A percentile compares a stretch with the other conserved stretches of the same genome.
These are phyloP conservation scores for Scedosporium aurantiacum DNA, from an alignment of 2,329 filamentous ascomycete species.

Conservation along the genomic window DNA sequence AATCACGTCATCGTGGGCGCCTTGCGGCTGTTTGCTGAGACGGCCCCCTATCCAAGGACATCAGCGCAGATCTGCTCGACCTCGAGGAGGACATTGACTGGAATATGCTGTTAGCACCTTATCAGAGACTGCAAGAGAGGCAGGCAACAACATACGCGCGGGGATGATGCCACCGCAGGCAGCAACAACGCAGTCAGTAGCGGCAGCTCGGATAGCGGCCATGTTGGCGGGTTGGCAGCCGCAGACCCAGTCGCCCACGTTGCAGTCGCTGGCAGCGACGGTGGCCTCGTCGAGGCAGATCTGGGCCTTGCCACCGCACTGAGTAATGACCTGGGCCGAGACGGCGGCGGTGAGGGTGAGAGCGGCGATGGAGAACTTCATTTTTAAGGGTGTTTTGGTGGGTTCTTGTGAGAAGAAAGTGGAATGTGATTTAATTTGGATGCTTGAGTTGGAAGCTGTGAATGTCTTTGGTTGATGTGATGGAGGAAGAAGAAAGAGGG, in stretches of 20 bases:
- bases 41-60: neutral
- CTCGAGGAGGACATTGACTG: slow-evolving; percentile 3
- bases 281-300: slow-evolving; percentile 12
- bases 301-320: slow-evolving; percentile 10
- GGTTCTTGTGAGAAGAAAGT: slow-evolving; percentile 3
- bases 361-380: slow-evolving; percentile 9
- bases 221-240: slow-evolving; percentile 12
- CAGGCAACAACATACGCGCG: slow-evolving; percentile 10
- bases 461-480: neutral
- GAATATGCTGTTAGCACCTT: neutral
- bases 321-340: slow-evolving; percentile 12
- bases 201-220: slow-evolving; percentile 10
- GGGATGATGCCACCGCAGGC: slow-evolving; percentile 13
- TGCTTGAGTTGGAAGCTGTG: neutral
- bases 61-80: slow-evolving; percentile 1
- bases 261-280: slow-evolving; percentile 11
- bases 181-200: slow-evolving; percentile 12
- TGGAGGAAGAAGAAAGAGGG: neutral
- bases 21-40: neutral
- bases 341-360: slow-evolving; percentile 8
- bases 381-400: neutral
- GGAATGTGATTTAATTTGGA: neutral
- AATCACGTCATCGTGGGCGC: neutral
- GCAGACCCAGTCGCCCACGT: slow-evolving; percentile 11
- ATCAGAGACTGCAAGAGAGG: neutral